These are phyloP conservation scores for Picea sitchensis DNA, from an alignment of 75 land plant genomes.

Conservation along the genomic window DNA sequence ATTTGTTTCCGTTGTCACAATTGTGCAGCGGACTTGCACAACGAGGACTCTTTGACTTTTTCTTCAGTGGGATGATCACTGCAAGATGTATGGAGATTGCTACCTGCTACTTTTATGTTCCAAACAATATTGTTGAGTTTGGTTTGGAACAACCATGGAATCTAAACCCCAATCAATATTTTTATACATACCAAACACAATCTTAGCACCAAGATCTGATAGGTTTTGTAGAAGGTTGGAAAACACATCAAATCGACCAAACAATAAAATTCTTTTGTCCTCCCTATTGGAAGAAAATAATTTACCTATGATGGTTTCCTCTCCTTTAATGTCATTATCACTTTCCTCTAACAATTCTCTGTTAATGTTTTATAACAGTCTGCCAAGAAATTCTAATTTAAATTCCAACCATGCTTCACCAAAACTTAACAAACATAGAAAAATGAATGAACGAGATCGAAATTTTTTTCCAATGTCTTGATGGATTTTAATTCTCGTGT, in stretches of 20 bases:
- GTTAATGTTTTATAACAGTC: conserved; percentile 25
- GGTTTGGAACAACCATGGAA: not conserved
- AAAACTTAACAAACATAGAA: conserved; percentile 57
- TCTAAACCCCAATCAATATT: conserved; percentile 39
- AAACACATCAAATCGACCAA: conserved; percentile 59
- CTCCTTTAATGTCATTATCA: not conserved
- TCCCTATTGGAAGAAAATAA: conserved; percentile 20
- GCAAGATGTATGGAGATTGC: no score
- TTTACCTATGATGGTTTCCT: conserved; percentile 9
- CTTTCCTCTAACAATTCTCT: conserved; percentile 1
- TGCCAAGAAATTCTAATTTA: conserved; percentile 55
- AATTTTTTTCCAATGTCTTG: conserved; percentile 32
- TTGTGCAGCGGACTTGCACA: no score
- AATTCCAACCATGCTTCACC: conserved; percentile 27
- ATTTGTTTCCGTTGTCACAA: no score
- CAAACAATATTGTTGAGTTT: not conserved
- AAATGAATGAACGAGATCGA: conserved; percentile 61
- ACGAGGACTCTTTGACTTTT: no score
- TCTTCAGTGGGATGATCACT: no score
- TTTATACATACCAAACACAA: conserved; percentile 38
- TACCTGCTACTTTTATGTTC: no score
- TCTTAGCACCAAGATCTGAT: conserved; percentile 38
- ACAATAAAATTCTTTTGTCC: conserved; percentile 17
- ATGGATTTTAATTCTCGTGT: no score
- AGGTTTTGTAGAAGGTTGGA: conserved; percentile 56